Percentiles rank a stretch among this genome's conserved stretches.
Evolutionary conservation across 306 rosid genomes (phyloP).

Genomic region (Prunus mira): DNA sequence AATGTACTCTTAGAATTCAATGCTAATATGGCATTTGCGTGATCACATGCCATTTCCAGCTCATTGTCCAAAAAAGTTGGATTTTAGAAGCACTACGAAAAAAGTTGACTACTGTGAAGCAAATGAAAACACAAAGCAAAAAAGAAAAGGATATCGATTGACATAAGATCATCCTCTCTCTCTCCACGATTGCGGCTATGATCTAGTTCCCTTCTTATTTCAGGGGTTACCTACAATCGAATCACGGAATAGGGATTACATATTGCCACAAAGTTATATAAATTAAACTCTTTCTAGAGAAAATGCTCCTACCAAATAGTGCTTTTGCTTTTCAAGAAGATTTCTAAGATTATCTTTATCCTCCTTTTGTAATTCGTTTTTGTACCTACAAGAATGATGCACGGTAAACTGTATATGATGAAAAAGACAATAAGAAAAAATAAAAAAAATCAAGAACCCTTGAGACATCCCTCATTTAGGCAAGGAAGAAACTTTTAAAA

Average conservation of each 20-base stretch:
- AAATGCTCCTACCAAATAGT: slow-evolving; percentile 58
- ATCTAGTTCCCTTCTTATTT: slow-evolving; percentile 69
- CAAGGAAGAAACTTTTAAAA: background rate
- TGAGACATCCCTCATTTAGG: background rate
- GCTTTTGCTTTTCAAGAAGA: slow-evolving; percentile 70
- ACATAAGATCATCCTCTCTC: slow-evolving; percentile 70
- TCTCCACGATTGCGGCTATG: slow-evolving; percentile 87
- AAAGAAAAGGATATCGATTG: slow-evolving; percentile 68
- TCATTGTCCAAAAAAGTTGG: background rate
- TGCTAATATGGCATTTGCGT: background rate
- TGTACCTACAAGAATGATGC: slow-evolving; percentile 61
- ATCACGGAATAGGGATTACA: slow-evolving; percentile 5
- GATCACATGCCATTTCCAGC: background rate
- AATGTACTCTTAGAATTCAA: background rate
- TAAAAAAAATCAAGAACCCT: background rate
- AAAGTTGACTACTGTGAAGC: background rate
- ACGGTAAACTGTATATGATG: slow-evolving; percentile 5
- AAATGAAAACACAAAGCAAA: background rate
- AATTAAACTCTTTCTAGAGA: slow-evolving; percentile 5
- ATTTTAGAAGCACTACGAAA: background rate
- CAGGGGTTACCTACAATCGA: slow-evolving; percentile 78
- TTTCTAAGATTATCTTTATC: slow-evolving; percentile 66
- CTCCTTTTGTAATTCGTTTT: slow-evolving; percentile 71
- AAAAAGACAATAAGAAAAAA: background rate
- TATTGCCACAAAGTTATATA: slow-evolving; percentile 9